Conservation (phyloP, 2,329 filamentous ascomycete genomes). For the Pestalotiopsis sp. region DNA sequence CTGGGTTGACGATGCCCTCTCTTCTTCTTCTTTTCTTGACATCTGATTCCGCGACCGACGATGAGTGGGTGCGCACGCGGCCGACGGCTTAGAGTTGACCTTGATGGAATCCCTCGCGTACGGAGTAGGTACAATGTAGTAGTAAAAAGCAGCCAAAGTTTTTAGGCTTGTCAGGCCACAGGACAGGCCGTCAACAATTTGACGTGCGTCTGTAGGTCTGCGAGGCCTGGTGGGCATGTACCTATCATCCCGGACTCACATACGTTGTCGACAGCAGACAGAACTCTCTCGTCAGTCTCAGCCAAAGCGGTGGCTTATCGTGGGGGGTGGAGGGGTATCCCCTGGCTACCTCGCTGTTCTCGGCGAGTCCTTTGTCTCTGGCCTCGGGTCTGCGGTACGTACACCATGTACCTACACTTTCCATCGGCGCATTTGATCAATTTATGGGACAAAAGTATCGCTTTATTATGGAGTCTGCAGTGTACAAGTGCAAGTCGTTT, state of each 20-base stretch:
- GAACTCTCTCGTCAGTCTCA: not conserved
- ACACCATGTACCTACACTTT: not conserved
- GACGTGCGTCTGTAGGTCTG: too few species aligned
- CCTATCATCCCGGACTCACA: too few species aligned
- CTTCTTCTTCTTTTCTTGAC: not conserved
- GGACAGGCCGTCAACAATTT: too few species aligned
- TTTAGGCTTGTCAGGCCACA: too few species aligned
- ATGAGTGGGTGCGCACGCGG: not conserved
- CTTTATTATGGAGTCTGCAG: not conserved
- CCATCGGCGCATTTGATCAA: not conserved
- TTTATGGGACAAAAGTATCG: not conserved
- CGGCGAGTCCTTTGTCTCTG: not conserved
- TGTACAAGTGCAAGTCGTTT: not conserved
- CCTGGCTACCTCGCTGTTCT: not conserved
- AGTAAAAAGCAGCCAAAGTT: too few species aligned
- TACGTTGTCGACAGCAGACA: too few species aligned
- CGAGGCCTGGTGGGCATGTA: too few species aligned
- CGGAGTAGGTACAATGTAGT: too few species aligned
- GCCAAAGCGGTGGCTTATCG: not conserved
- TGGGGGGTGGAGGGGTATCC: not conserved
- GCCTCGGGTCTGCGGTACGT: not conserved
- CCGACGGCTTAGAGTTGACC: not conserved
- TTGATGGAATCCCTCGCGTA: too few species aligned
- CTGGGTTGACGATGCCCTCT: not conserved
- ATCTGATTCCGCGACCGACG: not conserved